Evolutionary conservation across 352 stramenopile genomes (phyloP), one percentile per base, ranked within the genome.

Genomic region (Lagenidium giganteum): DNA sequence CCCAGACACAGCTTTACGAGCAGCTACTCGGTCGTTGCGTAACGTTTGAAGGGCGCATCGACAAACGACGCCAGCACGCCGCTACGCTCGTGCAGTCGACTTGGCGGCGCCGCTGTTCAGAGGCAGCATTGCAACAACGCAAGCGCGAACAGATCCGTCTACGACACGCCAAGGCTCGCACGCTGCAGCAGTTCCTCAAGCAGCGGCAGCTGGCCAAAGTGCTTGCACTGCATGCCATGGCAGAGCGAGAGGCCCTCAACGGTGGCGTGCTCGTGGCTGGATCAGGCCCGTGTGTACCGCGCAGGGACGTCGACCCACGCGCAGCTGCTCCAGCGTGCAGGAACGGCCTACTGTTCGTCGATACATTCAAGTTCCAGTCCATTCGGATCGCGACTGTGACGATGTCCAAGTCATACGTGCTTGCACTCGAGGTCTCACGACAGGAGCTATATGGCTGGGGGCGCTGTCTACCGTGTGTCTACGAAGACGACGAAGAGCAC

Each of bases 41-140:
- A 29, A 79, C 62, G 8, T 66, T 77, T 23, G 71, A 87, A 11
- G 72, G 70, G 0, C 70, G 74, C 2, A 12, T 38, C 5, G 47
- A 64, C 14, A 47, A 42, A 8, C 65, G 73, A 4, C 42, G 51
- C 2, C 28, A 60, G 12, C 79, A 61, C 25, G 70, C 74, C 2
- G 66, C 55, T 1, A 36, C 74, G 18, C 29, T 87, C 32, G 78
- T 90, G 42, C 78, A 90, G 49, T 70, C 70, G 4, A 79, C 70
- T 21, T 90, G 72, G 74, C 64, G 76, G 12, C 63, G 74, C 1
- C 63, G 69, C 2, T 71, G 64, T 27, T 84, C 74, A 0, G 46
- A 58, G n/a, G 16, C 9, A 0, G 17, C 66, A 6, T 44, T 67
- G 0, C 53, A 64, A 7, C 53, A 55, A 0, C 53, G 70, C 25